These are phyloP conservation scores for Phaeosphaeria sp. DNA, from an alignment of 2,329 filamentous ascomycete species.

Conservation along the genomic window DNA sequence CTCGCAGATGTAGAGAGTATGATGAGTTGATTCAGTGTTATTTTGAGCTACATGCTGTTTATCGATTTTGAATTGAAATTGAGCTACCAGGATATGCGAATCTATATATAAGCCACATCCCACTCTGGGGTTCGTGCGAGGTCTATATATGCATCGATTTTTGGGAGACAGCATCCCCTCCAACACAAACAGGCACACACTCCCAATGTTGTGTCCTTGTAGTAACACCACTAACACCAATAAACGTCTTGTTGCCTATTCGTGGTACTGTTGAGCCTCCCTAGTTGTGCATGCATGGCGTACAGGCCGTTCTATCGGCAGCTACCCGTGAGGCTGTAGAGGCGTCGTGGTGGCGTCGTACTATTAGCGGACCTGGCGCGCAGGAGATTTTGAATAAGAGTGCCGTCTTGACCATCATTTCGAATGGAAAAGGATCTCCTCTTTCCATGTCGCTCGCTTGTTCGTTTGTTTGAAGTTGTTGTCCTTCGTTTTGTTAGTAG, in stretches of 20 bases:
- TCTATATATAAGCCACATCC: background rate
- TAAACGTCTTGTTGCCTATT: no score
- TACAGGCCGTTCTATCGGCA: background rate
- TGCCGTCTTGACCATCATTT: background rate
- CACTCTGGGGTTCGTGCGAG: background rate
- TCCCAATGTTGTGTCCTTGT: no score
- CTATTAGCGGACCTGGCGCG: background rate
- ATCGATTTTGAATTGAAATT: background rate
- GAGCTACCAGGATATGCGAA: background rate
- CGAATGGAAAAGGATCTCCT: background rate
- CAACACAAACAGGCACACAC: no score
- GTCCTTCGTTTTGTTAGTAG: background rate
- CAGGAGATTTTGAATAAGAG: background rate
- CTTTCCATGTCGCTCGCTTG: background rate
- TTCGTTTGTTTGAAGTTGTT: background rate
- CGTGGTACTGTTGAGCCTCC: background rate
- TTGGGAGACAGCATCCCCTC: no score
- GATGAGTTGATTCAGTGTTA: no score
- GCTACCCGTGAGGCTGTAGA: background rate
- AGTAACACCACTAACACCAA: no score
- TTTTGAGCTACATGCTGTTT: background rate
- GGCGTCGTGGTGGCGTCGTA: background rate
- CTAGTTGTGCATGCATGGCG: background rate
- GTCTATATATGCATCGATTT: no score
- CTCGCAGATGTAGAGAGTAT: background rate